Conservation (phyloP, 345 rosid genomes). For the Arabis alpina region DNA sequence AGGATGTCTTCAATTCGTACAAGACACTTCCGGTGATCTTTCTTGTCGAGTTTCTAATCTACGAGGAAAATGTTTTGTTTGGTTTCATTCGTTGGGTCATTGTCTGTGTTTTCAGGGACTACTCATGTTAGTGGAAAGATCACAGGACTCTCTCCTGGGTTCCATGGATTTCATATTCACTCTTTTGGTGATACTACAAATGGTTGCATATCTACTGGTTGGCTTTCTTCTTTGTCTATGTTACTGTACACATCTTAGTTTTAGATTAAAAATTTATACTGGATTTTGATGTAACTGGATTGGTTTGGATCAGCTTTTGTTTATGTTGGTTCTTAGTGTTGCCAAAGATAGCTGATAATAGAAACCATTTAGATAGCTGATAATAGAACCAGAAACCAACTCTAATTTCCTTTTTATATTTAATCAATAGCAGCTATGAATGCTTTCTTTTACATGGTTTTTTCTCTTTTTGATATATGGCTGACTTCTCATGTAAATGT, state of each 20-base stretch:
- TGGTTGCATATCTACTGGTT: slow-evolving; percentile 96
- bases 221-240: neutral
- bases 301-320: slow-evolving; percentile 25
- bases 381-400: neutral
- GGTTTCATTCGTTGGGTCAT: neutral
- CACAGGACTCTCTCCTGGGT: slow-evolving; percentile 77
- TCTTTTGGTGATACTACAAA: slow-evolving; percentile 93
- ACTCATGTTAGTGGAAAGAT: slow-evolving; percentile 80
- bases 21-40: slow-evolving; percentile 60
- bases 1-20: slow-evolving; percentile 71
- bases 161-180: slow-evolving; percentile 90
- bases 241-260: neutral
- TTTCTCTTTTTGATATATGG: neutral
- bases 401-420: neutral
- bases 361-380: slow-evolving; percentile 16
- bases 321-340: neutral
- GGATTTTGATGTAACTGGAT: slow-evolving; percentile 13
- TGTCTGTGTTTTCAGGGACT: slow-evolving; percentile 53
- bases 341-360: neutral
- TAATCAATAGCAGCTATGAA: neutral
- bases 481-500: neutral
- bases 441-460: neutral
- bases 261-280: slow-evolving; percentile 1
- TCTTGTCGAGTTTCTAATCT: slow-evolving; percentile 1
- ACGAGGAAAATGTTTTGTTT: neutral